Conservation (phyloP, 257 asterid genomes). For the Apocynum venetum region DNA sequence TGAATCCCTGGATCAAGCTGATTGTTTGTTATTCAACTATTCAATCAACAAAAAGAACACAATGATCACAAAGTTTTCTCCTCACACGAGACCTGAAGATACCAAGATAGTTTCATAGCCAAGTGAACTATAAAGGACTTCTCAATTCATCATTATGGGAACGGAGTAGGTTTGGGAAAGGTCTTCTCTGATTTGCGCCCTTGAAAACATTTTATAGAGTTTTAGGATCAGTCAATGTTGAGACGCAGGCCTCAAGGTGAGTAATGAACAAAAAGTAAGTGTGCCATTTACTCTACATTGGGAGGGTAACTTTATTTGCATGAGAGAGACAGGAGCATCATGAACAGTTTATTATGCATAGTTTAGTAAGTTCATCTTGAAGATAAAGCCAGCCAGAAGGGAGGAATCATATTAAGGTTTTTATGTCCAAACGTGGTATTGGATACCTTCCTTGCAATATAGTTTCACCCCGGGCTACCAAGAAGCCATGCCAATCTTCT, state of each 20-base stretch:
- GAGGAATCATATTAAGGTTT: slow-evolving; percentile 29
- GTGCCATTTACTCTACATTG: not conserved
- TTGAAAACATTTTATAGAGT: not conserved
- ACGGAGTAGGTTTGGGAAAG: not conserved
- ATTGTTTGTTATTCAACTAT: not conserved
- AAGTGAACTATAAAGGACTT: not conserved
- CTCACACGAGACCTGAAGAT: not conserved
- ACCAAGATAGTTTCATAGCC: not conserved
- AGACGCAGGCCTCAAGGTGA: not conserved
- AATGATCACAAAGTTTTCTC: slow-evolving; percentile 1
- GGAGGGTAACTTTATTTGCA: not conserved
- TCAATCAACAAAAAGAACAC: not conserved
- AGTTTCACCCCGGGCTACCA: slow-evolving; percentile 15
- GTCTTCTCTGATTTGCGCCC: not conserved
- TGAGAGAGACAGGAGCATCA: not conserved
- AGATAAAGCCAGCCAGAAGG: slow-evolving; percentile 2
- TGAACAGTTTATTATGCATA: not conserved
- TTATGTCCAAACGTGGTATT: slow-evolving; percentile 5
- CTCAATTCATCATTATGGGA: not conserved
- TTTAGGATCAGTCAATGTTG: not conserved
- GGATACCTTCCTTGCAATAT: slow-evolving; percentile 53
- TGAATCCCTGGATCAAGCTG: not conserved
- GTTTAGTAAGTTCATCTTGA: slow-evolving; percentile 9
- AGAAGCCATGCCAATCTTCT: slow-evolving; percentile 46
- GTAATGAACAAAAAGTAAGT: not conserved